A percentile compares a stretch with the other conserved stretches of the same genome.
These are phyloP conservation scores for Rhizopogon salebrosus DNA, from an alignment of 768 basidiomycete genomes.

Conservation along the genomic window DNA sequence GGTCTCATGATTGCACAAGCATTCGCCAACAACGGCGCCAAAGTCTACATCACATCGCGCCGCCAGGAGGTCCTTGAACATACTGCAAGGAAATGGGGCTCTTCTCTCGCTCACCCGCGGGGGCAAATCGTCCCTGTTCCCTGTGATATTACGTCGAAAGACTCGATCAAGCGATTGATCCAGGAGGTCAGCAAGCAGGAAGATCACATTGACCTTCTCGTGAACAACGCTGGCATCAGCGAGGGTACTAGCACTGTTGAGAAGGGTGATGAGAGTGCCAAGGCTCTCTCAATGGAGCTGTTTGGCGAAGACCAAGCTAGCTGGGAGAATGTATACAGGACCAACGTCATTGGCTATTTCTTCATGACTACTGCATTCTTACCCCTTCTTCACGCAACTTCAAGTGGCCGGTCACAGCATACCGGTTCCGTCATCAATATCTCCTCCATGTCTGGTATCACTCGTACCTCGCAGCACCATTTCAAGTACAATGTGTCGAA, in stretches of 20 bases:
- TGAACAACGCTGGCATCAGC: constrained; percentile 68
- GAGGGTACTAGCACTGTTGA: constrained; percentile 17
- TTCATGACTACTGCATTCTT: constrained; percentile 42
- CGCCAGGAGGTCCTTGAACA: constrained; percentile 28
- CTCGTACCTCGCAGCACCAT: constrained; percentile 34
- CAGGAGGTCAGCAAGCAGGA: constrained; percentile 32
- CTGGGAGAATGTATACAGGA: constrained; percentile 28
- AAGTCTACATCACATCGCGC: constrained; percentile 35
- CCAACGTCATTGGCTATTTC: constrained; percentile 32
- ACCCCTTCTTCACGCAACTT: constrained; percentile 35
- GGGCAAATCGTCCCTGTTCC: constrained; percentile 25
- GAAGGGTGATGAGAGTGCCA: constrained; percentile 23
- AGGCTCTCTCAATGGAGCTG: constrained; percentile 21
- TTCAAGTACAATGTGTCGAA: constrained; percentile 43
- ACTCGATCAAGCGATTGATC: constrained; percentile 20
- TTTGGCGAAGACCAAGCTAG: constrained; percentile 19
- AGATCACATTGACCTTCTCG: constrained; percentile 57
- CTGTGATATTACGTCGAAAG: constrained; percentile 24
- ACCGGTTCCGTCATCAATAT: constrained; percentile 38
- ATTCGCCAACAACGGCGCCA: constrained; percentile 37
- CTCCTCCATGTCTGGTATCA: constrained; percentile 38
- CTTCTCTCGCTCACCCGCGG: constrained; percentile 18
- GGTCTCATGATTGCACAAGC: constrained; percentile 39
- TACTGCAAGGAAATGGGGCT: constrained; percentile 19
- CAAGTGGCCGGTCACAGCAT: constrained; percentile 17